These are phyloP conservation scores for Thermomucor indicae-seudaticae DNA, from an alignment of 371 early-diverging fungal genomes.

Conservation along the genomic window DNA sequence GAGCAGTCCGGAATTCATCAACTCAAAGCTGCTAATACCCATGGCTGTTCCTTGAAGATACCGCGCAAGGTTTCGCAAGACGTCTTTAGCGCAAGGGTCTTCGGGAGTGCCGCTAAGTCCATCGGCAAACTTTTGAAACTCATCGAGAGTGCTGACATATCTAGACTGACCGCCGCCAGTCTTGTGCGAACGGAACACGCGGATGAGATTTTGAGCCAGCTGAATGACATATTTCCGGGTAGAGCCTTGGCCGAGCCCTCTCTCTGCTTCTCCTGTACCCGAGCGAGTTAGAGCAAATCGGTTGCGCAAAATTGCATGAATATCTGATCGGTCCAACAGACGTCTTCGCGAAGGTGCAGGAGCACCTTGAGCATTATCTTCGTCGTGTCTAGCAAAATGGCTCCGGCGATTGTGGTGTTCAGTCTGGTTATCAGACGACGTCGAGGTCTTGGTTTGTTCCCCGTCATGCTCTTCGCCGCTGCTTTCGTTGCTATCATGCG, in stretches of 20 bases:
- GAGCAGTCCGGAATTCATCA: slow-evolving; percentile 73
- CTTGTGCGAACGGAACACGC: neutral
- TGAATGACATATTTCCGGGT: slow-evolving; percentile 32
- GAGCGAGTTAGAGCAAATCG: slow-evolving; percentile 5
- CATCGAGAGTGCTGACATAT: slow-evolving; percentile 18
- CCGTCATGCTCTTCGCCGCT: slow-evolving; percentile 11
- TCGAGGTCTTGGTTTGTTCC: slow-evolving; percentile 9
- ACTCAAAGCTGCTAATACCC: slow-evolving; percentile 81
- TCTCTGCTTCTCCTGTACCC: slow-evolving; percentile 14
- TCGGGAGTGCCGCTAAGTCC: slow-evolving; percentile 6
- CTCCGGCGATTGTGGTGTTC: neutral
- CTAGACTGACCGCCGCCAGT: neutral
- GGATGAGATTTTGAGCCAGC: slow-evolving; percentile 23
- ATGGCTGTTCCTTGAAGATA: slow-evolving; percentile 26
- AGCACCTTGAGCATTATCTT: neutral
- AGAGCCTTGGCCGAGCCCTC: slow-evolving; percentile 33
- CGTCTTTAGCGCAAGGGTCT: slow-evolving; percentile 7
- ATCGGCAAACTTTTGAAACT: slow-evolving; percentile 20
- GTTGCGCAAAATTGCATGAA: slow-evolving; percentile 28
- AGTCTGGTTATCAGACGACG: slow-evolving; percentile 1
- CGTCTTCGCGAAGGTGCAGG: slow-evolving; percentile 9
- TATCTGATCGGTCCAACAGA: slow-evolving; percentile 22
- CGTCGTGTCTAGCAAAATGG: neutral
- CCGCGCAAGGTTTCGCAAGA: slow-evolving; percentile 13
- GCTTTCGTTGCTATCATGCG: slow-evolving; percentile 1